Evolutionary conservation across 345 rosid genomes (phyloP).

Genomic region (Corchorus capsularis): DNA sequence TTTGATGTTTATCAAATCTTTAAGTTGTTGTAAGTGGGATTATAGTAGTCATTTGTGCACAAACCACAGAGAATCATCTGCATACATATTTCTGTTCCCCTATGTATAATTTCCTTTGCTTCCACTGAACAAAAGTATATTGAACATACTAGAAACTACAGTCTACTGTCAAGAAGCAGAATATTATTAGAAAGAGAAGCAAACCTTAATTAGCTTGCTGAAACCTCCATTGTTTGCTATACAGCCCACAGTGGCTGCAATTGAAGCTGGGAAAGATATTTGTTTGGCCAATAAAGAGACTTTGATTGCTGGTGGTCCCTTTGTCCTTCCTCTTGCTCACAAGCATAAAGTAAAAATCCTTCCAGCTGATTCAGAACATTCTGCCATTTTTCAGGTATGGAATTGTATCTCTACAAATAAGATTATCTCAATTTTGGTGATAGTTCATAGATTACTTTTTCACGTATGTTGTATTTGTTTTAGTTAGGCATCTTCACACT

Average conservation of each 20-base stretch:
- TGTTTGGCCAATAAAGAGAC: conserved; percentile 98
- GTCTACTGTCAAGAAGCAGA: conserved; percentile 7
- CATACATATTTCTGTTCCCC: background rate
- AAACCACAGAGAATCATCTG: background rate
- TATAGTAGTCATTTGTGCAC: background rate
- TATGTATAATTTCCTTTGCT: background rate
- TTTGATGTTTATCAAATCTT: background rate
- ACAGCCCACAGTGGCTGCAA: conserved; percentile 96
- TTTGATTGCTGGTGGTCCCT: conserved; percentile 93
- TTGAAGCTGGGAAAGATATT: conserved; percentile 95
- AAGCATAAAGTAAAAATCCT: conserved; percentile 90
- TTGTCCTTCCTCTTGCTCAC: conserved; percentile 91
- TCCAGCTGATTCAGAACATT: conserved; percentile 99
- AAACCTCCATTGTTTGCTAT: conserved; percentile 9
- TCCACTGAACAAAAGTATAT: background rate
- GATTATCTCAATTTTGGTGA: background rate
- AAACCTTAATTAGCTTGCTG: conserved; percentile 17
- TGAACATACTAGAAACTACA: background rate
- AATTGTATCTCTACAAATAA: background rate
- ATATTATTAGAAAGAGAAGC: background rate
- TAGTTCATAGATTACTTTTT: background rate
- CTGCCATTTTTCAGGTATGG: conserved; percentile 94
- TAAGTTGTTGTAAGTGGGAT: background rate
- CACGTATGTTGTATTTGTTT: background rate
- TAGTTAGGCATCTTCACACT: background rate